phyloP scores from a whole-genome alignment of 768 basidiomycete genomes.

The Auriculariales sp. region DNA sequence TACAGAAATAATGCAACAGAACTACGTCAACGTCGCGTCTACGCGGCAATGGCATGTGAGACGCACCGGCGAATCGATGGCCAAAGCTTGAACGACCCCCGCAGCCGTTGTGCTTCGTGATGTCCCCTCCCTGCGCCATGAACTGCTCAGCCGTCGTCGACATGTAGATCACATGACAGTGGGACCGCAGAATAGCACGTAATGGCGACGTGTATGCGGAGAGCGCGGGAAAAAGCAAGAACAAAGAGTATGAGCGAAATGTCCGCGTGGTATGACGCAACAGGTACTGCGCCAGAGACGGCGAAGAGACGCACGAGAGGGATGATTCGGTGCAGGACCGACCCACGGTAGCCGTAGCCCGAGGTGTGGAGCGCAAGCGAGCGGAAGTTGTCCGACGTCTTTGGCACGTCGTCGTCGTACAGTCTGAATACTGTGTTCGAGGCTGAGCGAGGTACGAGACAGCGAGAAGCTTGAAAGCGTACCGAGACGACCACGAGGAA shows the following conservation, averaged over 20 bases:
- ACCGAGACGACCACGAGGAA: conserved; percentile 10
- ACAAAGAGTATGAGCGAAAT: neutral
- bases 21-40: conserved; percentile 12
- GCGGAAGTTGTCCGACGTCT: conserved; percentile 27
- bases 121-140: conserved; percentile 11
- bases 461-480: neutral
- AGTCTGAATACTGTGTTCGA: conserved; percentile 20
- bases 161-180: no score
- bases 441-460: neutral
- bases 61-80: conserved; percentile 37
- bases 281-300: neutral
- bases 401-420: conserved; percentile 23
- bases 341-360: conserved; percentile 20
- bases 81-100: conserved; percentile 23
- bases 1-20: neutral
- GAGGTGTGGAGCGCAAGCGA: neutral
- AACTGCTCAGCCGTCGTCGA: neutral
- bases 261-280: neutral
- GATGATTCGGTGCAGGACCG: conserved; percentile 24
- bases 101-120: conserved; percentile 18
- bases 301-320: conserved; percentile 4
- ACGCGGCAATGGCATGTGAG: conserved; percentile 32
- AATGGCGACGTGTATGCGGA: neutral
- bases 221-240: neutral
- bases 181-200: no score